Evolutionary conservation across 176 grass and related monocot genomes (phyloP), one percentile per base, ranked within the genome.

Genomic region (Areca catechu): DNA sequence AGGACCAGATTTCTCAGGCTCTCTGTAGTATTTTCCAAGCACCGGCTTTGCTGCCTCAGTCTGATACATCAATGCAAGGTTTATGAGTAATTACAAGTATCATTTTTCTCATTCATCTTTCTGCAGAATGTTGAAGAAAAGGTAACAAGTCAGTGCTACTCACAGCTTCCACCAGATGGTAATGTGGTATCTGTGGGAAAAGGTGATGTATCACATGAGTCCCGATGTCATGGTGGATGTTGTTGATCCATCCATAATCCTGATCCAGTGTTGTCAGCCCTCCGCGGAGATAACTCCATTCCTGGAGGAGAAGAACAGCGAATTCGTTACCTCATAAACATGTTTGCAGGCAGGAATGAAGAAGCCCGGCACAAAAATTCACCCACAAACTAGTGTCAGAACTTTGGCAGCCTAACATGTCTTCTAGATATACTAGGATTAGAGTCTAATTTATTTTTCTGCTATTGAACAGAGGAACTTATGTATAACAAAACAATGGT

Each of bases 171-270:
- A 95, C 66, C 53, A 95, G 82, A 84, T 86, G 58, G 70, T 95
- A 95, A 79, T 95, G 90, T 7, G 90, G 90, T 37, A 95, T 95
- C 76, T 95, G 90, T 0, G 86, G 90, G 68, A 89, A 95, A 57
- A 95, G 82, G 63, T 95, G 90, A 70, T 95, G 90, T 25, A 95
- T 84, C 68, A 90, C 90, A 76, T 95, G 90, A 57, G 90, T 95
- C 53, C 90, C 90, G 27, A 95, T 95, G 63, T 95, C 90, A 74
- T 95, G 90, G 71, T 95, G 90, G 25, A 95, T 76, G 20, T 89
- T 86, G 73, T 95, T 95, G 56, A 95, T 89, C 86, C 57, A 76
- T 51, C 90, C 90, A 53, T 95, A 95, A 48, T 95, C 86, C 47
- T 86, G 82, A 76, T 95, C 90, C 7, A 95, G 76, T 15, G 90